Percentiles rank a stretch among this genome's conserved stretches.
Conservation (phyloP, 2,329 filamentous ascomycete genomes). For the Fusarium guadeloupense region DNA sequence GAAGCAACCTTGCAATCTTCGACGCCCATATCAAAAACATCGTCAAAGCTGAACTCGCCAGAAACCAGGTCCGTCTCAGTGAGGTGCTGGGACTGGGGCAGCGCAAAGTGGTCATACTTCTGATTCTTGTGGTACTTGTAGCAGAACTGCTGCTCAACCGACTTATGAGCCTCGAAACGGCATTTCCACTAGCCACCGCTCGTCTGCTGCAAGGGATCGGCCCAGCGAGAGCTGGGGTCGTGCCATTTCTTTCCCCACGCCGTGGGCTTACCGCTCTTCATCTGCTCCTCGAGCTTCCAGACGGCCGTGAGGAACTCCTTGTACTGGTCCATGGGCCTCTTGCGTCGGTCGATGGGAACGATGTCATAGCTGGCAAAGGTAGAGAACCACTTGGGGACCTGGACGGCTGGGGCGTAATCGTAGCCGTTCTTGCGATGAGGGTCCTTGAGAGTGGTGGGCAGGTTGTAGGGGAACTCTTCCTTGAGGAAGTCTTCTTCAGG, state of each 20-base stretch:
- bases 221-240: slow-evolving; percentile 22
- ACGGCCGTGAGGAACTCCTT: slow-evolving; percentile 30
- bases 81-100: neutral
- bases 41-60: slow-evolving; percentile 19
- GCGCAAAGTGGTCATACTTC: neutral
- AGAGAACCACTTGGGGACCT: slow-evolving; percentile 35
- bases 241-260: slow-evolving; percentile 40
- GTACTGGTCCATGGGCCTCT: slow-evolving; percentile 17
- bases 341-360: slow-evolving; percentile 12
- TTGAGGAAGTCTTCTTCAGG: neutral
- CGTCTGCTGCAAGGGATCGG: slow-evolving; percentile 25
- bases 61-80: neutral
- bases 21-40: slow-evolving; percentile 7
- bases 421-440: slow-evolving; percentile 4
- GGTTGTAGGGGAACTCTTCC: slow-evolving; percentile 6
- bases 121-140: slow-evolving; percentile 14
- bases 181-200: slow-evolving; percentile 44
- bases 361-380: slow-evolving; percentile 21
- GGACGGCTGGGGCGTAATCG: neutral
- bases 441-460: slow-evolving; percentile 1
- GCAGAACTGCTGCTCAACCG: slow-evolving; percentile 29
- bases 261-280: neutral
- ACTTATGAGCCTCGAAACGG: slow-evolving; percentile 33
- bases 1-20: neutral
- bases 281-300: slow-evolving; percentile 23